Percentiles rank a stretch among this genome's conserved stretches.
These are phyloP conservation scores for Echinosophora koreensis DNA, from an alignment of 306 rosid species.

Conservation along the genomic window DNA sequence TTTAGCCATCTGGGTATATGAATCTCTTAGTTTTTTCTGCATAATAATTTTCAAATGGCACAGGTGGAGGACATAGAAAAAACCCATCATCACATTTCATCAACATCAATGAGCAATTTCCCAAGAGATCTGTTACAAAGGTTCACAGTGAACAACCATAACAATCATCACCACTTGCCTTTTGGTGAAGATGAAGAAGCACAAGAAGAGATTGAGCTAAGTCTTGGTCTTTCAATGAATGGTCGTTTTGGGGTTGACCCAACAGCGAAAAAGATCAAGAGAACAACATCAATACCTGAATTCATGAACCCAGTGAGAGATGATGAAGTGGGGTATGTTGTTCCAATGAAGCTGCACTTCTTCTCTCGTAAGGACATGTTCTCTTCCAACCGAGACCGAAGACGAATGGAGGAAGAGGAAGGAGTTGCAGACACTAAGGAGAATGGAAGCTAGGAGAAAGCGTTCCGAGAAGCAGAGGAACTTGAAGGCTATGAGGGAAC, in stretches of 20 bases:
- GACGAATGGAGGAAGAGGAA: slow-evolving; percentile 82
- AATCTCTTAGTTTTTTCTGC: background rate
- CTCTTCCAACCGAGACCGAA: slow-evolving; percentile 73
- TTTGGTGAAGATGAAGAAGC: slow-evolving; percentile 39
- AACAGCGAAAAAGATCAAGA: slow-evolving; percentile 56
- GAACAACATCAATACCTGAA: slow-evolving; percentile 70
- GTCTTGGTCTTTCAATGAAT: slow-evolving; percentile 79
- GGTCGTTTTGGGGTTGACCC: slow-evolving; percentile 91
- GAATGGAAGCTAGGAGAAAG: slow-evolving; percentile 79
- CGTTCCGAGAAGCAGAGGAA: slow-evolving; percentile 76
- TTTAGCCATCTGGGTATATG: background rate
- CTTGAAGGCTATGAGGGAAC: slow-evolving; percentile 55
- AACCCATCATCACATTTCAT: slow-evolving; percentile 13
- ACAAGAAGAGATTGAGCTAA: slow-evolving; percentile 60
- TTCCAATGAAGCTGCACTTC: slow-evolving; percentile 4
- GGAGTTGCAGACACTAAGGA: slow-evolving; percentile 74
- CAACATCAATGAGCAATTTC: slow-evolving; percentile 42
- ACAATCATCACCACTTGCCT: slow-evolving; percentile 9
- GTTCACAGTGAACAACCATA: slow-evolving; percentile 45
- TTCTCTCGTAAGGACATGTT: slow-evolving; percentile 63
- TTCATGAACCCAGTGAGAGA: slow-evolving; percentile 43
- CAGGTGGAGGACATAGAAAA: slow-evolving; percentile 50
- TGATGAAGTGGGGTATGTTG: slow-evolving; percentile 35
- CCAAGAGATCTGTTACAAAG: slow-evolving; percentile 61
- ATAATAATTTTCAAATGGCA: slow-evolving; percentile 47